Evolutionary conservation across 1,284 basidiomycete species (phyloP).

Genomic region (Sphagnurus paluster): DNA sequence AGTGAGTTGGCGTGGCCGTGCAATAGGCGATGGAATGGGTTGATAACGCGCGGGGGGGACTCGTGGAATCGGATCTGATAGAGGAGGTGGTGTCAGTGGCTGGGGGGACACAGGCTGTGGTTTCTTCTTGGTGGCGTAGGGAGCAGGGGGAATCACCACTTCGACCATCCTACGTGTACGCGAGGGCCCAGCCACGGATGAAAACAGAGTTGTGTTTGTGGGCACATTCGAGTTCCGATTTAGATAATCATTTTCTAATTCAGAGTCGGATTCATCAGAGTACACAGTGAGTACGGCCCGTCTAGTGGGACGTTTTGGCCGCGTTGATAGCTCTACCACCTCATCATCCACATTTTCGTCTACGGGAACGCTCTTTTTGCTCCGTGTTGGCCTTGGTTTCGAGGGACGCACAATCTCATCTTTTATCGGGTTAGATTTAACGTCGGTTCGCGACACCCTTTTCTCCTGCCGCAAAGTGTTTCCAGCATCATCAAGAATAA

Average conservation of each 20-base stretch:
- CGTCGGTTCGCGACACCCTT: conserved; percentile 41
- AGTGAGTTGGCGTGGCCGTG: conserved; percentile 59
- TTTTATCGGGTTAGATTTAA: conserved; percentile 29
- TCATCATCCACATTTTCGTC: conserved; percentile 4
- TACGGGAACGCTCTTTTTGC: not conserved
- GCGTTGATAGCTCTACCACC: conserved; percentile 20
- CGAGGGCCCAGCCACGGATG: conserved; percentile 13
- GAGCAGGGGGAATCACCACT: conserved; percentile 38
- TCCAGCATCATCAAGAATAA: conserved; percentile 60
- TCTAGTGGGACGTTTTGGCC: conserved; percentile 18
- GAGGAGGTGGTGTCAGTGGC: conserved; percentile 8
- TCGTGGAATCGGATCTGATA: conserved; percentile 9
- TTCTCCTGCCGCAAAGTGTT: conserved; percentile 55
- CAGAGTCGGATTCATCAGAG: conserved; percentile 45
- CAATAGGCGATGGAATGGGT: conserved; percentile 33
- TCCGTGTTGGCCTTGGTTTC: not conserved
- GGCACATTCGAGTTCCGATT: conserved; percentile 19
- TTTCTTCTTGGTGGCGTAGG: conserved; percentile 22
- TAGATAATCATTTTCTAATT: conserved; percentile 25
- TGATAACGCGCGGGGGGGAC: conserved; percentile 22
- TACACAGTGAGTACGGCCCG: conserved; percentile 23
- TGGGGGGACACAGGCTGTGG: conserved; percentile 11
- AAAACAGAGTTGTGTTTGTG: conserved; percentile 5
- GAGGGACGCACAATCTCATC: conserved; percentile 3
- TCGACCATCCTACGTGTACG: conserved; percentile 28